Evolutionary conservation across 116 monocot species (phyloP), one percentile per base, ranked within the genome.

Genomic region (Posidonia oceanica): DNA sequence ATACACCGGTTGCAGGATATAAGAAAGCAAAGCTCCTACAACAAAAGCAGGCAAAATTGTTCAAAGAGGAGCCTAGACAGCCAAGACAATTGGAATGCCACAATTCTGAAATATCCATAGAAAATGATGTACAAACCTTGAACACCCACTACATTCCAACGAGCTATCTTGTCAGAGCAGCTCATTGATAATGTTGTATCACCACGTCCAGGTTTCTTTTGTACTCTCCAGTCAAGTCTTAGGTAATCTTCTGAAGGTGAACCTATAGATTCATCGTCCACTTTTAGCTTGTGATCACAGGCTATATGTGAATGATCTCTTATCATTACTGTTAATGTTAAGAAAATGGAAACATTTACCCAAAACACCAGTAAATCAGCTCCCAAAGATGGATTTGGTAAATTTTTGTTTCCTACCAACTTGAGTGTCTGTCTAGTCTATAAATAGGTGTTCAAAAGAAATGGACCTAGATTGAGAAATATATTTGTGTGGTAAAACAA

Each of bases 101-200:
- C 7, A 48, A 48, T 12, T 48, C 48, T 48, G 48, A 48, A 48
- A 48, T 48, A 39, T 10, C 10, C 14, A 39, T 21, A 44, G 18
- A 60, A 52, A 73, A 44, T 72, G 36, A 52, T 13, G 69, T 56
- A 76, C 17, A 67, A 74, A 96, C 91, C 96, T 91, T 96, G 96
- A 68, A 91, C 75, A 72, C 91, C 96, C 59, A 89, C 87, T 67
- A 85, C 71, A 82, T 77, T 91, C 96, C 96, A 91, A 17, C 96
- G 85, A 16, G 82, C 85, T 66, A 96, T 87, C 73, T 96, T 96
- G 64, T 96, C 87, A 70, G 86, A 96, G 77, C 91, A 96, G 52
- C 91, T 96, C 86, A 96, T 87, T 42, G 96, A 96, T 8, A 89
- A 77, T 56, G 96, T 96, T 58, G 74, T 77, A 59, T 96, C 96